Evolutionary conservation across 169 alveolate genomes (phyloP), one percentile per base, ranked within the genome.

Genomic region (Plasmodium reichenowi): DNA sequence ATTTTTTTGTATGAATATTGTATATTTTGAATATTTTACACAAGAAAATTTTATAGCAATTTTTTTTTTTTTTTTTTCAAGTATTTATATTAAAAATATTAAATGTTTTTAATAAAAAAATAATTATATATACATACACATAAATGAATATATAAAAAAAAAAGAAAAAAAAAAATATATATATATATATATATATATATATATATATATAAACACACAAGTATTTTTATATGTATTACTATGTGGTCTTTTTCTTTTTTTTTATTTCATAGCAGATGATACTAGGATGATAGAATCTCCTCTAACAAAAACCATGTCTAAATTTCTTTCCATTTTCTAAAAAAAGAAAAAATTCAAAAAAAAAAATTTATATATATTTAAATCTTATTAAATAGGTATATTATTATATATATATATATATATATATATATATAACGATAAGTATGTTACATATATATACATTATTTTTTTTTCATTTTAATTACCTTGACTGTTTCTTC

Each of bases 221-320:
- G 20, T 60, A 13, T 6, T 10, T 17, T 13, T 9, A 60, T 26
- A 26, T 20, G 12, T 26, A 60, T 13, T 15, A 56, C 15, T 56
- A 17, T 56, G 6, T 6, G n/a, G 62, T 12, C 24, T 56, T 56
- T 56, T 56, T 56, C 24, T 56, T 15, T 56, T 62, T 50, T 47
- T 45, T 71, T 59, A 78, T 60, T 78, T 78, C 70, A 59, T 50
- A 22, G 74, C 78, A 58, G 97, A 97, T 71, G 97, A 95, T 20
- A 97, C 97, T 68, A 97, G 91, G 45, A 97, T 95, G 17, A 97
- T 93, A 26, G 98, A 93, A 70, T 97, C 98, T 2, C 98, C 98
- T 22, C 98, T 88, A 50, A 97, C 92, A 73, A 96, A 97, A 29
- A 96, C 89, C 94, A 95, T 90, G 62, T 95, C 95, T 70, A 94